Conservation (phyloP, 2,329 filamentous ascomycete genomes). For the Pseudopithomyces chartarum region DNA sequence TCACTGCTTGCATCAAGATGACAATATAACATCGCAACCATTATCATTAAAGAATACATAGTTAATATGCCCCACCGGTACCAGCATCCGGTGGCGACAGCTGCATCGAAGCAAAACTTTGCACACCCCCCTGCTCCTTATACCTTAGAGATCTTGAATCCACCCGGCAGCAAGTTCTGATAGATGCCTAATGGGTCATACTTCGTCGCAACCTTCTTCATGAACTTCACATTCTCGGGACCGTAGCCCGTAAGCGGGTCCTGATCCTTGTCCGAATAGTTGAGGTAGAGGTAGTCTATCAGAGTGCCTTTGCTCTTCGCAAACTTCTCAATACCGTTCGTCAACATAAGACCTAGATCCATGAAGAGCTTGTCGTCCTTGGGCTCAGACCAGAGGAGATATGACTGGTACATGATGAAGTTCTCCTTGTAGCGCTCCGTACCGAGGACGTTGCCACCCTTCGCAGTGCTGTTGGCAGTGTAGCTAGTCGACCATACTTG, state of each 20-base stretch:
- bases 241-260: background rate
- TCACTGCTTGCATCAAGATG: no score
- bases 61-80: no score
- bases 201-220: background rate
- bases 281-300: background rate
- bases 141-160: conserved; percentile 8
- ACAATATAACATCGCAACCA: no score
- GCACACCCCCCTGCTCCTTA: background rate
- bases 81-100: no score
- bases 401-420: conserved; percentile 22
- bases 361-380: conserved; percentile 12
- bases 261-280: background rate
- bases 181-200: background rate
- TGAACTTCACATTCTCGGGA: background rate
- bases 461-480: conserved; percentile 22
- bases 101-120: no score
- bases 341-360: background rate
- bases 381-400: conserved; percentile 17
- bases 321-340: background rate
- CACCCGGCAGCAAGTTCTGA: conserved; percentile 2
- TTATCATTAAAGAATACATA: no score
- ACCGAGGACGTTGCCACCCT: conserved; percentile 46
- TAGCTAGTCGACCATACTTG: conserved; percentile 15
- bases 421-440: conserved; percentile 6
- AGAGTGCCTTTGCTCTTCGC: background rate